Evolutionary conservation across 345 rosid genomes (phyloP), one percentile per base, ranked within the genome.

Genomic region (Balakata baccata): DNA sequence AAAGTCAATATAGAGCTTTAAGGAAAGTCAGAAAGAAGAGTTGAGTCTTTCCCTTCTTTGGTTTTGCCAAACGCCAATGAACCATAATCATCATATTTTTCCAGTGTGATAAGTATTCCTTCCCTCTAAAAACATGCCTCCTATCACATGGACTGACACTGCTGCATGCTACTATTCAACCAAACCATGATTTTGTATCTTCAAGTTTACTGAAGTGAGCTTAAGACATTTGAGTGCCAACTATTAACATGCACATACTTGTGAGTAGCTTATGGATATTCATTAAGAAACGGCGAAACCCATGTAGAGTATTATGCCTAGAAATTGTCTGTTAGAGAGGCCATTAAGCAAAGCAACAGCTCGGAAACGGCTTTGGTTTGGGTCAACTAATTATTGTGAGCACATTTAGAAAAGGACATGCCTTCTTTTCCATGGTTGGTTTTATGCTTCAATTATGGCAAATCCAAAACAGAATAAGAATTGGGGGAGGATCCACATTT

Each of bases 31-130:
- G 34, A 29, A 29, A 29, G 41, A 67, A 46, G n/a, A 29, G 2
- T 29, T 6, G 43, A 66, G 70, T 25, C 58, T 68, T 68, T 67
- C 58, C 71, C 45, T 50, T 34, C 68, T 64, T 64, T 17, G 22
- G 49, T n/a, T 39, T 49, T 51, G 38, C 45, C 23, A 68, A 18
- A 49, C 34, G 38, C 45, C 23, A 68, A 18, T 52, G 49, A 53
- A 38, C 23, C 61, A 68, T 54, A 52, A 18, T 61, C 2, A 17
- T 41, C 57, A 67, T 46, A 68, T 23, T 41, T 7, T 50, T 68
- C 11, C 53, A 68, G 56, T 4, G 29, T 7, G 22, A 23, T 43
- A 57, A 50, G 12, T 14, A 6, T 50, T 68, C 71, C 59, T 34
- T 16, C 41, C 58, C 58, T 67, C 25, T 45, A 29, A 68, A 49